Percentiles rank a stretch among this genome's conserved stretches.
These are phyloP conservation scores for Cryptosporidium bovis DNA, from an alignment of 169 alveolate genomes.

Conservation along the genomic window DNA sequence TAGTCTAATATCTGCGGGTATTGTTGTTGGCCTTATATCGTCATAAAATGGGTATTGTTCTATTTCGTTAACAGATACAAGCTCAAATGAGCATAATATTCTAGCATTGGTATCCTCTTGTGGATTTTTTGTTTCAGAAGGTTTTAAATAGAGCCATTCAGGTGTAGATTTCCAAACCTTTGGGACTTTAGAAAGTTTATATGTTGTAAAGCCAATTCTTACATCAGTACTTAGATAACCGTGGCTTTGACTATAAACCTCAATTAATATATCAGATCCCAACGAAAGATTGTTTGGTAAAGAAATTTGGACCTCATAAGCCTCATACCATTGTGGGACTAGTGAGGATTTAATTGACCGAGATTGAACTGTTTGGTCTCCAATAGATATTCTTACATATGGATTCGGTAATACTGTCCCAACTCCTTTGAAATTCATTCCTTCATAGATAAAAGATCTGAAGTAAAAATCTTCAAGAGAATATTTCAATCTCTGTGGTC, in stretches of 20 bases:
- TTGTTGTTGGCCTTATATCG: constrained; percentile 88
- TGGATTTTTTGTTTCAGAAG: constrained; percentile 77
- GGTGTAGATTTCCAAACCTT: constrained; percentile 90
- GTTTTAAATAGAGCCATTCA: constrained; percentile 85
- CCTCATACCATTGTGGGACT: constrained; percentile 89
- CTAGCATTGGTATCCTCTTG: constrained; percentile 85
- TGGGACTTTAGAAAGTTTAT: constrained; percentile 84
- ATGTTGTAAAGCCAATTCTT: constrained; percentile 82
- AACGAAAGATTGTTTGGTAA: constrained; percentile 86
- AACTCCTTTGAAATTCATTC: constrained; percentile 86
- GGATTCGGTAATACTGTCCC: constrained; percentile 79
- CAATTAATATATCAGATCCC: constrained; percentile 89
- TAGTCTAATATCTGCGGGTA: constrained; percentile 82
- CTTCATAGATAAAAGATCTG: constrained; percentile 89
- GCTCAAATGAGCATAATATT: constrained; percentile 87
- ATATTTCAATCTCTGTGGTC: constrained; percentile 87
- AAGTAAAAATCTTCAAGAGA: constrained; percentile 81
- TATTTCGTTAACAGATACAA: constrained; percentile 82
- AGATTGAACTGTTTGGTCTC: constrained; percentile 84
- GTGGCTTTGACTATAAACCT: constrained; percentile 80
- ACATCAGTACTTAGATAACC: constrained; percentile 76
- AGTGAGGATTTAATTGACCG: constrained; percentile 82
- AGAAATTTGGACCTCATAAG: constrained; percentile 85
- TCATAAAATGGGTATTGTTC: constrained; percentile 86
- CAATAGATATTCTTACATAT: constrained; percentile 83